A percentile compares a stretch with the other conserved stretches of the same genome.
Evolutionary conservation across 805 yeast species (phyloP).

Genomic region (Clavispora fructus): DNA sequence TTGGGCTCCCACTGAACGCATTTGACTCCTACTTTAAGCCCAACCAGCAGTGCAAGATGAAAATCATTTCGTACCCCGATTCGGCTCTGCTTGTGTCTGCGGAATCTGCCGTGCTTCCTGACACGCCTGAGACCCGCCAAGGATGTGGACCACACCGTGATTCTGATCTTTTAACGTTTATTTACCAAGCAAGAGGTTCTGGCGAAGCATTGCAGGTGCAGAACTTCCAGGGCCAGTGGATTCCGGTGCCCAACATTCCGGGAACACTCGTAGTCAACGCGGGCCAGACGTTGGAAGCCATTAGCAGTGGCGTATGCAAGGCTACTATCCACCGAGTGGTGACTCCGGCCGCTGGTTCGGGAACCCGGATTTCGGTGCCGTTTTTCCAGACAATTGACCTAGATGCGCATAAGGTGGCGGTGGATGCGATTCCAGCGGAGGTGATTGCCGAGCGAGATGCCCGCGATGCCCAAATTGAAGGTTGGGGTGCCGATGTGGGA

Average conservation of each 20-base stretch:
- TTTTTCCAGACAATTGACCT: constrained; percentile 45
- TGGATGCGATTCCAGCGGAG: constrained; percentile 24
- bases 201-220: constrained; percentile 50
- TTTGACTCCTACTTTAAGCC: constrained; percentile 47
- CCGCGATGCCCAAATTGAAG: constrained; percentile 31
- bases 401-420: constrained; percentile 25
- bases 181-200: constrained; percentile 51
- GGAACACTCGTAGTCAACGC: constrained; percentile 50
- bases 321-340: constrained; percentile 55
- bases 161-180: constrained; percentile 55
- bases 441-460: constrained; percentile 24
- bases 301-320: constrained; percentile 53
- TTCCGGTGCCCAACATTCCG: constrained; percentile 46
- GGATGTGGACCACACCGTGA: constrained; percentile 69
- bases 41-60: constrained; percentile 48
- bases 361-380: constrained; percentile 43
- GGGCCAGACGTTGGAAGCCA: constrained; percentile 58
- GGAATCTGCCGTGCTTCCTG: constrained; percentile 21
- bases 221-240: constrained; percentile 52
- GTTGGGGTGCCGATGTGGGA: constrained; percentile 36
- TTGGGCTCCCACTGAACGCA: constrained; percentile 42
- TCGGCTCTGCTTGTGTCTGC: constrained; percentile 18
- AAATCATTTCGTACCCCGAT: constrained; percentile 55
- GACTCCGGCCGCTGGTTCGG: constrained; percentile 32
- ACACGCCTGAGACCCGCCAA: constrained; percentile 31